Evolutionary conservation across 1,139 yeast species (phyloP).

Genomic region (Diutina scorzettiae): DNA sequence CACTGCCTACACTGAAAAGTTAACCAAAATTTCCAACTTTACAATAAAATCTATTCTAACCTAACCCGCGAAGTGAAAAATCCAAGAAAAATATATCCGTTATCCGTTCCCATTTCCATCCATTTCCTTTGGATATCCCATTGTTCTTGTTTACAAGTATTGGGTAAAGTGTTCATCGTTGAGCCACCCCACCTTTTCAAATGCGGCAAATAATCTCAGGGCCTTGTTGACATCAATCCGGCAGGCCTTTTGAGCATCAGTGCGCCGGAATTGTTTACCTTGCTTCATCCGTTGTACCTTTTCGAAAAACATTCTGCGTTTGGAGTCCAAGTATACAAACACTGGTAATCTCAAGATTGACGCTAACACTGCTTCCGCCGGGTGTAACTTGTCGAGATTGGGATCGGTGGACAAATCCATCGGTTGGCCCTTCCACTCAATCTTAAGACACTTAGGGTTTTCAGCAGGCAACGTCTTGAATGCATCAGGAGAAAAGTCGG

Average conservation of each 20-base stretch:
- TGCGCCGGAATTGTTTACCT: constrained; percentile 83
- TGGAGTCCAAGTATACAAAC: constrained; percentile 80
- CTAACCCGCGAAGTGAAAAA: background rate
- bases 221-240: constrained; percentile 96
- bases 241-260: constrained; percentile 96
- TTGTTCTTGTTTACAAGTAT: constrained; percentile 17
- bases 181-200: constrained; percentile 93
- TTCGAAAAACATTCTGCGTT: constrained; percentile 79
- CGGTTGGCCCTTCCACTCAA: constrained; percentile 98
- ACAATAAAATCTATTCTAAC: background rate
- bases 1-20: too few relatives aligned
- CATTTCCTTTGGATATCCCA: background rate
- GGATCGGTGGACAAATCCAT: constrained; percentile 83
- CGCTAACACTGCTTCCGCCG: constrained; percentile 84
- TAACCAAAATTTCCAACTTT: too few relatives aligned
- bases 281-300: constrained; percentile 67
- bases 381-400: constrained; percentile 58
- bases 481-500: constrained; percentile 70
- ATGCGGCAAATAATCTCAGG: constrained; percentile 81
- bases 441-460: constrained; percentile 58
- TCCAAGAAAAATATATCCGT: constrained; percentile 1
- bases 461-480: constrained; percentile 49
- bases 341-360: constrained; percentile 83
- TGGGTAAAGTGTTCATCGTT: constrained; percentile 60
- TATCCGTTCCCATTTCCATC: background rate